Evolutionary conservation across 129 eudicot genomes (phyloP), one percentile per base, ranked within the genome.

Genomic region (Helianthus annuus): DNA sequence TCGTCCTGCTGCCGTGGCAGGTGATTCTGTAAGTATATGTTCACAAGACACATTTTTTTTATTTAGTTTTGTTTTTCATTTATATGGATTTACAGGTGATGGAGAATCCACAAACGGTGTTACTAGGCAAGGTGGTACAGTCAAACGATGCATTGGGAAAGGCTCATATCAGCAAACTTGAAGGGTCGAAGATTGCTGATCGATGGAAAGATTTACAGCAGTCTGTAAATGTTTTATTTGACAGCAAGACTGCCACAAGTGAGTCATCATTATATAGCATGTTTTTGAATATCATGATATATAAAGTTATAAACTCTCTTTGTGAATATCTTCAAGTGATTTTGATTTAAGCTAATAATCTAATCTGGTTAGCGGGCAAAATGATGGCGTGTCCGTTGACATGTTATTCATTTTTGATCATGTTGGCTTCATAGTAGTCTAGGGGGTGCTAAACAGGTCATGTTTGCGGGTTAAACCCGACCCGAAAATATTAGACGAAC

Each of bases 141-240:
- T 70, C 89, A 39, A 90, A 94, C 68, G 75, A 76, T 62, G 81
- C 89, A 32, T 59, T 90, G 52, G 79, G 80, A 63, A 83, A 90
- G 76, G 90, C 96, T 62, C 81, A 77, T 78, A 74, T 36, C 56
- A 83, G 82, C 78, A 69, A 79, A 40, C 59, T 85, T 54, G 91
- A 83, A 66, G 85, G 81, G 19, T 77, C 85, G 11, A 85, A 75
- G 66, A 83, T 88, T 52, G 81, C 92, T 75, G 77, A 51, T 53
- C 87, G 91, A 17, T 87, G 93, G 97, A 79, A 79, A 89, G 92
- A 88, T 51, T 91, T 94, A 62, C 99, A 94, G 69, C 97, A 84
- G 75, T 84, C 93, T 72, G 77, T 94, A 51, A 94, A 94, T 81
- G 78, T 88, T 29, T 48, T 85, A 60, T 86, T 78, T 53, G 96